These are phyloP conservation scores for Sporothrix dimorphospora DNA, from an alignment of 2,329 filamentous ascomycete species.

Conservation along the genomic window DNA sequence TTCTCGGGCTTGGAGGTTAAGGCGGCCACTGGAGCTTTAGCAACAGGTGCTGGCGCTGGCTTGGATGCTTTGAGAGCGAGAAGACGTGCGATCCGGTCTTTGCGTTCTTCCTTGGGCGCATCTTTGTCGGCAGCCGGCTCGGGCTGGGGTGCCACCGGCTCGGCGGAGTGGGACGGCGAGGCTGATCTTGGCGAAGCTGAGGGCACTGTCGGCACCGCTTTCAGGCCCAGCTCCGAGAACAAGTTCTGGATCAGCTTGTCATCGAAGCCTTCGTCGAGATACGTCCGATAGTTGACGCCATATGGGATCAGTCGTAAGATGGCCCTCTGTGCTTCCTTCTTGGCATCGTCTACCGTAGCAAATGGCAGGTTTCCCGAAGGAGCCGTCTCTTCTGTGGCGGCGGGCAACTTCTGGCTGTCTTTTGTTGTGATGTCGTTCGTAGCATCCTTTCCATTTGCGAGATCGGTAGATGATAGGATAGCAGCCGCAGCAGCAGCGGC, in stretches of 20 bases:
- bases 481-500: neutral
- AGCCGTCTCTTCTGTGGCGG: no score
- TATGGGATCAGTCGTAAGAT: slow-evolving; percentile 66
- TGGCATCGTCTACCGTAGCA: slow-evolving; percentile 47
- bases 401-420: neutral
- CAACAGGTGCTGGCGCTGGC: neutral
- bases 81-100: slow-evolving; percentile 75
- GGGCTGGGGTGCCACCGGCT: neutral
- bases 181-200: slow-evolving; percentile 11
- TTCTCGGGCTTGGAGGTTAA: slow-evolving; percentile 43
- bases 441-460: neutral
- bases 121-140: neutral
- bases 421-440: neutral
- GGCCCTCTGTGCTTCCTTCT: slow-evolving; percentile 66
- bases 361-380: slow-evolving; percentile 31
- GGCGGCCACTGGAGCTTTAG: neutral
- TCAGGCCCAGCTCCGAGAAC: slow-evolving; percentile 70
- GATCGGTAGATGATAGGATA: neutral
- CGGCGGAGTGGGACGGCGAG: slow-evolving; percentile 4
- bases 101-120: slow-evolving; percentile 59
- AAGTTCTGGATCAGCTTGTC: slow-evolving; percentile 62
- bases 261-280: slow-evolving; percentile 74
- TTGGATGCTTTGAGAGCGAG: slow-evolving; percentile 66
- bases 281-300: slow-evolving; percentile 73
- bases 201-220: slow-evolving; percentile 40